phyloP scores from a whole-genome alignment of 2,329 filamentous ascomycete genomes.

The Pezicula radicicola region DNA sequence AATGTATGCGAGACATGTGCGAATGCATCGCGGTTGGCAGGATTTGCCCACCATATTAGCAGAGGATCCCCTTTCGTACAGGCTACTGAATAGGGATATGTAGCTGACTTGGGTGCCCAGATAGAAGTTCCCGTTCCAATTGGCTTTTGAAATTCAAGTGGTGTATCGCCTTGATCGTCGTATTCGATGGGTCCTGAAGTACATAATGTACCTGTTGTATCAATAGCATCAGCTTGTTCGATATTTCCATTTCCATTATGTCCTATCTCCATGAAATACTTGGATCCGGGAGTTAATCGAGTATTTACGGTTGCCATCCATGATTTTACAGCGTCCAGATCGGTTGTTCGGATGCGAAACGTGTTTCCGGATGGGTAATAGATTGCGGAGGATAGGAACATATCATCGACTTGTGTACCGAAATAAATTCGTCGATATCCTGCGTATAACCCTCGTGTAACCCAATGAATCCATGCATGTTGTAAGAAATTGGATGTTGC shows the following conservation, averaged over 20 bases:
- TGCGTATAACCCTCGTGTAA: constrained; percentile 15
- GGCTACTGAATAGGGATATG: constrained; percentile 8
- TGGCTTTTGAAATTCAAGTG: constrained; percentile 41
- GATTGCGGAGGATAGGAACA: constrained; percentile 48
- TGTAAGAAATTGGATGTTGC: constrained; percentile 19
- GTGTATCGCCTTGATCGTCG: constrained; percentile 34
- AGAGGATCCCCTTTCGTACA: constrained; percentile 49
- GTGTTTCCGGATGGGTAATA: constrained; percentile 39
- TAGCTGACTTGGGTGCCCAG: constrained; percentile 35
- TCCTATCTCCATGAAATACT: constrained; percentile 48
- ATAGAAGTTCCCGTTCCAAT: constrained; percentile 43
- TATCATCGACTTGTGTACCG: constrained; percentile 46
- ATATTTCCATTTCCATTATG: constrained; percentile 52
- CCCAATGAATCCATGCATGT: constrained; percentile 19
- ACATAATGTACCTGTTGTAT: constrained; percentile 4
- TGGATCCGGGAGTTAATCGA: constrained; percentile 45
- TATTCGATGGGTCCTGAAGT: constrained; percentile 35
- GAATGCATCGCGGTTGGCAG: constrained; percentile 48
- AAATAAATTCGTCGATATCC: constrained; percentile 15
- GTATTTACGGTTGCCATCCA: constrained; percentile 38
- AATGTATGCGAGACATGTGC: constrained; percentile 60
- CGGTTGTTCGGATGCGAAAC: constrained; percentile 45
- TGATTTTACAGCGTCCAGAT: constrained; percentile 39
- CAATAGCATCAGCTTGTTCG: constrained; percentile 19
- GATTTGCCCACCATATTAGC: constrained; percentile 46